phyloP scores from a whole-genome alignment of 192 early-diverging fungal species.

The Entophlyctis helioformis region DNA sequence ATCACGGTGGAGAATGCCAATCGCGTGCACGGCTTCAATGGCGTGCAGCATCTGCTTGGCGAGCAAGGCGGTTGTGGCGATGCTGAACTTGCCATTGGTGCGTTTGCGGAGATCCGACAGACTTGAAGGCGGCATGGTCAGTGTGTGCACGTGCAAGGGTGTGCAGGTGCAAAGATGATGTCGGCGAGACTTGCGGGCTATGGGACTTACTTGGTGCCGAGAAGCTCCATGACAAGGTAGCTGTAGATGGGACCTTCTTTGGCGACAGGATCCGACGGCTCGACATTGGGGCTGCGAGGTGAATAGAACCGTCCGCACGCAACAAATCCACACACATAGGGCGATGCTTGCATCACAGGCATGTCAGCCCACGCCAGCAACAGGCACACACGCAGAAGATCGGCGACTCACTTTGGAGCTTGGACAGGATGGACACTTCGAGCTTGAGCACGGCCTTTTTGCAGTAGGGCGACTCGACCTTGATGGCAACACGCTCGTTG shows the following conservation, averaged over 20 bases:
- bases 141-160: too few relatives aligned
- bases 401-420: constrained; percentile 15
- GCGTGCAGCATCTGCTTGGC: constrained; percentile 37
- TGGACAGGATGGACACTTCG: constrained; percentile 28
- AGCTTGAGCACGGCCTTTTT: constrained; percentile 40
- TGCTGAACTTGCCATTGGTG: constrained; percentile 18
- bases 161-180: too few relatives aligned
- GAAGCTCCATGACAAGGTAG: constrained; percentile 43
- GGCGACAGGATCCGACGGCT: too few relatives aligned
- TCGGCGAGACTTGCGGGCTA: too few relatives aligned
- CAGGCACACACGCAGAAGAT: background rate
- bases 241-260: too few relatives aligned
- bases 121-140: too few relatives aligned
- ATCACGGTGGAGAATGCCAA: constrained; percentile 42
- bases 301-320: constrained; percentile 24
- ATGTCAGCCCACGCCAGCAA: background rate
- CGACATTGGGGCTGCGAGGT: too few relatives aligned
- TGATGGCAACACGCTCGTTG: constrained; percentile 30
- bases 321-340: constrained; percentile 22
- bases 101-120: constrained; percentile 35
- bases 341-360: constrained; percentile 1
- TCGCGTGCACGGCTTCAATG: constrained; percentile 29
- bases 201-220: constrained; percentile 35
- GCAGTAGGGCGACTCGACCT: constrained; percentile 32
- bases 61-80: constrained; percentile 25